Conservation (phyloP, 106 monocot genomes). For the Acanthochlamys bracteata region DNA sequence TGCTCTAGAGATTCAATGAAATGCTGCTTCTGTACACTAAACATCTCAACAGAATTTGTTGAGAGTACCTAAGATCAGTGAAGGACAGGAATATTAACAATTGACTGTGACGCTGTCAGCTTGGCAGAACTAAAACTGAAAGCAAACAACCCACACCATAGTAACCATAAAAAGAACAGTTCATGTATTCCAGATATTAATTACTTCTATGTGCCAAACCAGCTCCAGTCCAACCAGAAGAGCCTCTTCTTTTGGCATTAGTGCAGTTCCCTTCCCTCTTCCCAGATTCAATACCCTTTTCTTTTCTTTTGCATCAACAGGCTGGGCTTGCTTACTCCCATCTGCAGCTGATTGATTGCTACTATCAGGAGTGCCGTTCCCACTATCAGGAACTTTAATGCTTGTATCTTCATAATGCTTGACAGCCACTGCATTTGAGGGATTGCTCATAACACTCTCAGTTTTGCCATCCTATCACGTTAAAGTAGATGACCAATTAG, state of each 20-base stretch:
- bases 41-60: no score
- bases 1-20: no score
- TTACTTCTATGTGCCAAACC: constrained; percentile 61
- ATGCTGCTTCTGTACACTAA: no score
- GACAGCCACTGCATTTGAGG: constrained; percentile 9
- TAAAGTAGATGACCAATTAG: not conserved
- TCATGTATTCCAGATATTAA: no score
- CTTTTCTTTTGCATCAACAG: constrained; percentile 44
- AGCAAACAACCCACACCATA: no score
- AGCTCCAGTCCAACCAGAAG: constrained; percentile 95
- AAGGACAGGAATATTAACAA: no score
- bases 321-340: constrained; percentile 15
- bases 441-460: constrained; percentile 14
- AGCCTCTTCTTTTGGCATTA: constrained; percentile 63
- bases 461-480: constrained; percentile 18
- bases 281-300: constrained; percentile 39
- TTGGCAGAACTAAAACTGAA: no score
- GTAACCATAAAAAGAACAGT: no score
- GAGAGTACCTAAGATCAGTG: no score
- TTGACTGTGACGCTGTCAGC: no score
- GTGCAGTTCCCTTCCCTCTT: constrained; percentile 48
- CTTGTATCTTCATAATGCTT: constrained; percentile 16
- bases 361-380: constrained; percentile 7
- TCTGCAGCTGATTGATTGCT: not conserved
- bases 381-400: constrained; percentile 6